Base-by-base conservation (phyloP, 306 rosid genomes). In the Lathyrus aphaca region DNA sequence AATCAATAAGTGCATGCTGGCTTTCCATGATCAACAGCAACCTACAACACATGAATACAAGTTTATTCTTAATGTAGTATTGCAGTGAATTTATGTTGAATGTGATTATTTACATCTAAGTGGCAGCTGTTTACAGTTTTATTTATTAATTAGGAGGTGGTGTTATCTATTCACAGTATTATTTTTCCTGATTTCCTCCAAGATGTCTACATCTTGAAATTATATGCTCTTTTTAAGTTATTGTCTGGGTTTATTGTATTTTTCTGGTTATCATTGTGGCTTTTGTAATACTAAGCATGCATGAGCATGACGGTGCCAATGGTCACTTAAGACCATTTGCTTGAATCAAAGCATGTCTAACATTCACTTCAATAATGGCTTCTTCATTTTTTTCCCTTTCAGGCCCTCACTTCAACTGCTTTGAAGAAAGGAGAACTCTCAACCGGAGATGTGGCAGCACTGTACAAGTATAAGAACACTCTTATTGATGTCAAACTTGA, bases 391-490 rank as follows among this genome's bases (percentile, higher is more conserved):
- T 64, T 37, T 54, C 53, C 54, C 68, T 50, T 81, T 35, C 79
- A 93, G 99, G 91, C 91, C 50, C 89, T 95, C 40, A 91, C 99
- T 50, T 91, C 99, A 66, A 84, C 96, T 29, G 92, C 99, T 18
- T 83, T 87, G 77, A 95, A 89, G 88, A 95, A 86, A 80, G 96
- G 92, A 72, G 92, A 89, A 75, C 85, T 89, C 66, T 95, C 97
- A 65, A 72, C 78, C 49, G 99, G 96, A 72, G 99, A 91, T 77
- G 76, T 95, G 43, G 87, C 84, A 16, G 81, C 97, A 65, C 74
- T 51, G 69, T 95, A 87, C 87, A 95, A 91, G 91, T 86, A 83
- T 76, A 95, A 81, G 84, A 95, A 91, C 74, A 70, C 81, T 25
- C 43, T 85, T 56, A 38, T 91, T 69, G 88, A 95, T 80, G 83